Evolutionary conservation across 805 yeast species (phyloP).

Genomic region (Candida oleophila): DNA sequence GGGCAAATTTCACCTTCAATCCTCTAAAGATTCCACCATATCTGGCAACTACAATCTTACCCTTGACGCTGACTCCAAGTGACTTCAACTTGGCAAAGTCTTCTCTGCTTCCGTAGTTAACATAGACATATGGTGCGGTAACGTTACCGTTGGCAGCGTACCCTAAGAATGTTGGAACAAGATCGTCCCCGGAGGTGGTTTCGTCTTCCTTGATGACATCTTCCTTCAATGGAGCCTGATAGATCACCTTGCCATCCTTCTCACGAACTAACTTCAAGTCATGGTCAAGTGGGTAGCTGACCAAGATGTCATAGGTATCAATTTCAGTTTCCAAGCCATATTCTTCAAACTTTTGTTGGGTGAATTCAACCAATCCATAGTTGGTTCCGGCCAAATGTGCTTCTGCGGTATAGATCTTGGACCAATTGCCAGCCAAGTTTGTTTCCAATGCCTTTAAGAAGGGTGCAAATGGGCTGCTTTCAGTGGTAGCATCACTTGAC

Average conservation of each 20-base stretch:
- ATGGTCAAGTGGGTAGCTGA: slow-evolving; percentile 51
- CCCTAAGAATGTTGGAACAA: slow-evolving; percentile 55
- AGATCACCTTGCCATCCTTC: slow-evolving; percentile 33
- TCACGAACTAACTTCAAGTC: slow-evolving; percentile 34
- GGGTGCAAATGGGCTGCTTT: slow-evolving; percentile 1
- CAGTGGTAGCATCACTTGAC: neutral
- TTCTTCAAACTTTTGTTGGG: slow-evolving; percentile 47
- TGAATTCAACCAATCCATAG: slow-evolving; percentile 45
- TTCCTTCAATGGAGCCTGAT: slow-evolving; percentile 52
- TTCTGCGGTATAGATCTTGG: slow-evolving; percentile 37
- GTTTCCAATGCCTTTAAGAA: slow-evolving; percentile 29
- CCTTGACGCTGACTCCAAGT: slow-evolving; percentile 43
- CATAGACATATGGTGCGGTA: slow-evolving; percentile 54
- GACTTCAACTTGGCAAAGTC: slow-evolving; percentile 49
- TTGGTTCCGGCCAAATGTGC: slow-evolving; percentile 50
- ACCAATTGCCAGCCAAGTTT: slow-evolving; percentile 44
- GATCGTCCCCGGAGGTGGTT: slow-evolving; percentile 36
- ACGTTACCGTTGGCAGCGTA: slow-evolving; percentile 66
- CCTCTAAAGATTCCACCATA: slow-evolving; percentile 54
- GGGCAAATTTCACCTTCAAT: slow-evolving; percentile 60
- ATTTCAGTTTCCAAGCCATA: slow-evolving; percentile 50
- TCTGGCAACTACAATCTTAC: slow-evolving; percentile 61
- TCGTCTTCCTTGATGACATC: slow-evolving; percentile 42
- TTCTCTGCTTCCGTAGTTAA: slow-evolving; percentile 55
- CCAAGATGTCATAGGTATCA: slow-evolving; percentile 58